These are phyloP conservation scores for Colletotrichum abscissum DNA, from an alignment of 2,329 filamentous ascomycete genomes.

Conservation along the genomic window DNA sequence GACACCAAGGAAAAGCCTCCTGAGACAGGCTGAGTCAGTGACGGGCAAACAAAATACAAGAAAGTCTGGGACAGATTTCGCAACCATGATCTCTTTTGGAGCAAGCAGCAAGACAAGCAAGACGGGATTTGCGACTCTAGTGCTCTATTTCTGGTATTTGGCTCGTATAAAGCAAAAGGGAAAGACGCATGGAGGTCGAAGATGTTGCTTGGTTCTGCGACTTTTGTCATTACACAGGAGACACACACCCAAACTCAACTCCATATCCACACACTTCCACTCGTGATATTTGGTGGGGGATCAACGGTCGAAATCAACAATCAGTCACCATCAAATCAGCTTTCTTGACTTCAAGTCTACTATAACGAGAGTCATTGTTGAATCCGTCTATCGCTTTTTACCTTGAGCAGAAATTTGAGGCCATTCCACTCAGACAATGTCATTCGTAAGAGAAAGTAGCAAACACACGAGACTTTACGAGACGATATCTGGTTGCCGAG, in stretches of 20 bases:
- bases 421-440: slow-evolving; percentile 18
- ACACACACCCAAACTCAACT: not conserved
- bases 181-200: not conserved
- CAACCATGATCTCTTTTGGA: slow-evolving; percentile 22
- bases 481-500: not conserved
- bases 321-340: not conserved
- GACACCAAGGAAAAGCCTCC: not conserved
- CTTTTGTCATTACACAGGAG: not conserved
- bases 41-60: slow-evolving; percentile 2
- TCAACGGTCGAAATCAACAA: not conserved
- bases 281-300: not conserved
- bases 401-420: not conserved
- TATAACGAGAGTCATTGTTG: not conserved
- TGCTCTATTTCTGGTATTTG: not conserved
- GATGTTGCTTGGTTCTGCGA: not conserved
- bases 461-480: slow-evolving; percentile 2
- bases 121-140: not conserved
- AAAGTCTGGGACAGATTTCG: slow-evolving; percentile 23
- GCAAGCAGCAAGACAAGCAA: not conserved
- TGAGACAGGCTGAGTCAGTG: slow-evolving; percentile 27
- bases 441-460: slow-evolving; percentile 24
- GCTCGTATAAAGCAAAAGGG: not conserved
- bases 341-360: not conserved
- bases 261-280: too few relatives aligned
- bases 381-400: not conserved